Conservation (phyloP, 2,329 filamentous ascomycete species). For the Phaeoacremonium minimum region DNA sequence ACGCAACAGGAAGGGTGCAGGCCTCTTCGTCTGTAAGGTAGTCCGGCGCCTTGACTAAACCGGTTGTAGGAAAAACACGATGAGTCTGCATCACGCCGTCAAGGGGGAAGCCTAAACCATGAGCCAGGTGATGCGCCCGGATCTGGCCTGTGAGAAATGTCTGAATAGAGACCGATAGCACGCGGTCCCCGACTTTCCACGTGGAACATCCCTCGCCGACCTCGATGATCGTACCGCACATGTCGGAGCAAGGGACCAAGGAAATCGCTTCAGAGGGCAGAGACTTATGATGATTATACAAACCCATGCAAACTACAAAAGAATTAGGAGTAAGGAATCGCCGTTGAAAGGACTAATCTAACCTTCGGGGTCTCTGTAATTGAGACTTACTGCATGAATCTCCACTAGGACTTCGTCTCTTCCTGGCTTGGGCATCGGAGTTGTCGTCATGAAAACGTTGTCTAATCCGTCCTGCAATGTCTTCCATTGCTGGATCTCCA, state of each 20-base stretch:
- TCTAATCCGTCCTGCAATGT: conserved; percentile 52
- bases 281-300: conserved; percentile 62
- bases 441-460: conserved; percentile 39
- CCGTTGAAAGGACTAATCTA: no score
- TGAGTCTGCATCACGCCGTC: conserved; percentile 55
- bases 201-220: conserved; percentile 35
- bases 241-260: conserved; percentile 65
- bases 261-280: conserved; percentile 39
- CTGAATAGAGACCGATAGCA: conserved; percentile 61
- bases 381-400: conserved; percentile 40
- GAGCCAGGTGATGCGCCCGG: conserved; percentile 46
- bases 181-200: conserved; percentile 59
- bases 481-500: conserved; percentile 46
- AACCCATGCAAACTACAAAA: conserved; percentile 53
- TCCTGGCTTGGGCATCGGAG: conserved; percentile 39
- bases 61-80: conserved; percentile 52
- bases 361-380: conserved; percentile 47
- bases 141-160: conserved; percentile 55
- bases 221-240: conserved; percentile 58
- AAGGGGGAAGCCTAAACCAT: conserved; percentile 57
- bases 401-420: conserved; percentile 48
- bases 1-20: conserved; percentile 55
- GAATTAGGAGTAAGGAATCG: no score
- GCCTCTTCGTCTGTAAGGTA: conserved; percentile 58
- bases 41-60: conserved; percentile 50